phyloP scores from a whole-genome alignment of 2,329 filamentous ascomycete genomes.

The Colletotrichum sp. region DNA sequence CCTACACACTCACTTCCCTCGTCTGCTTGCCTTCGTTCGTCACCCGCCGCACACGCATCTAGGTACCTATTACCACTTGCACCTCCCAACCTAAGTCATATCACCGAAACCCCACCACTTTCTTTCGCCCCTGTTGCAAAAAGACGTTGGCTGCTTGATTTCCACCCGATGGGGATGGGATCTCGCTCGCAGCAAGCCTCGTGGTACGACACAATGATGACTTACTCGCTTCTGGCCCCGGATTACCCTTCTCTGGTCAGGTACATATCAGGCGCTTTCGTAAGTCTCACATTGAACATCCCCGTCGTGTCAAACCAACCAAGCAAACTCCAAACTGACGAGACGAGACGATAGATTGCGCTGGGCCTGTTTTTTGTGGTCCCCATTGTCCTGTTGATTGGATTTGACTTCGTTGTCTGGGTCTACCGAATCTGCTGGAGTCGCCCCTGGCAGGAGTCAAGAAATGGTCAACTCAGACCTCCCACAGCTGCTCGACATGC shows the following conservation, averaged over 20 bases:
- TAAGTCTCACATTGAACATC: constrained; percentile 27
- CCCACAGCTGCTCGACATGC: not conserved
- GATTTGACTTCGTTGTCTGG: constrained; percentile 59
- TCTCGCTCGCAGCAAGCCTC: constrained; percentile 5
- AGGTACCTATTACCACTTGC: not conserved
- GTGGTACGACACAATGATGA: constrained; percentile 23
- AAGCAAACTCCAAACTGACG: not conserved
- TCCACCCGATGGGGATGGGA: not conserved
- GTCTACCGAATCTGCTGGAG: constrained; percentile 48
- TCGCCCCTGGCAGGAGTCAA: constrained; percentile 4
- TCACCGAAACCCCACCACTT: not conserved
- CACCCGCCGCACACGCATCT: not conserved
- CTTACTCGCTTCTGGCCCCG: constrained; percentile 11
- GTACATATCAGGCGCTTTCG: constrained; percentile 42
- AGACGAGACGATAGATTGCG: constrained; percentile 35
- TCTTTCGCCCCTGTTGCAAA: not conserved
- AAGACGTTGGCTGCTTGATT: not conserved
- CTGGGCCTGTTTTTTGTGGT: constrained; percentile 52
- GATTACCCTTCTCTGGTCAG: constrained; percentile 36
- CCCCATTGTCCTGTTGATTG: constrained; percentile 52
- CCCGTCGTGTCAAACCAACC: not conserved
- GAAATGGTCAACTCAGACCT: not conserved
- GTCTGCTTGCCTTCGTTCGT: not conserved
- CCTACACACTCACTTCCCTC: not conserved
- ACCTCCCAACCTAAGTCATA: not conserved